Percentiles rank a stretch among this genome's conserved stretches.
Evolutionary conservation across 2,329 filamentous ascomycete species (phyloP).

Genomic region (Ceratocystis harringtonii): DNA sequence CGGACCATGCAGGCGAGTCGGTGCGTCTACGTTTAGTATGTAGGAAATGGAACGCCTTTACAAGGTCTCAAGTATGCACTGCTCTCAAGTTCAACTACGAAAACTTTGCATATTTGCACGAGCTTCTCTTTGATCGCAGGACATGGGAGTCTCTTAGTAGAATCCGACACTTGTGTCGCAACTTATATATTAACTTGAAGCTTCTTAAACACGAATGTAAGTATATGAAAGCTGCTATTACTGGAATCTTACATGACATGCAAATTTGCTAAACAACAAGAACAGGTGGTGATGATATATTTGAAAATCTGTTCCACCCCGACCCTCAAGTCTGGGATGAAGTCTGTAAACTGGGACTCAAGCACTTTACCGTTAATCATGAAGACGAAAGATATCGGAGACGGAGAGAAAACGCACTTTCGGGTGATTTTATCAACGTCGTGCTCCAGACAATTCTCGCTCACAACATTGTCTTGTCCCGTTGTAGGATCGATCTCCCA

Average conservation of each 20-base stretch:
- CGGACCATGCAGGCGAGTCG: neutral
- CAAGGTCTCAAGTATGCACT: constrained; percentile 32
- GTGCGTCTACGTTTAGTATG: constrained; percentile 33
- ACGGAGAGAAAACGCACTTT: neutral
- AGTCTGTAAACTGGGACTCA: neutral
- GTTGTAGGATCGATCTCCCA: neutral
- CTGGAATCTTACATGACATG: neutral
- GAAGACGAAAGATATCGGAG: neutral
- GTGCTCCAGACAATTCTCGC: neutral
- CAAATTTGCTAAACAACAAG: neutral
- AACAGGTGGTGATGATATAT: neutral
- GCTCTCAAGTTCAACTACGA: constrained; percentile 34
- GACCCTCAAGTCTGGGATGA: too few species aligned
- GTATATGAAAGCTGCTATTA: constrained; percentile 16
- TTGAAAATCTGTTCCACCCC: too few species aligned
- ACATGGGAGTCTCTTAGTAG: constrained; percentile 24
- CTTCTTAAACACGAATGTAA: constrained; percentile 37
- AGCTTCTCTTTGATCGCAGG: neutral
- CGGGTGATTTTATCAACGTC: neutral
- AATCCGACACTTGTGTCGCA: constrained; percentile 30
- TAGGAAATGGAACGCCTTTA: constrained; percentile 32
- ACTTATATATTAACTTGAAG: constrained; percentile 38
- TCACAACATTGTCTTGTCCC: neutral
- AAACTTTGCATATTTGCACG: neutral
- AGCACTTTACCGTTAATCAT: neutral